Conservation (phyloP, 768 basidiomycete species). For the Mycena albidolilacea region DNA sequence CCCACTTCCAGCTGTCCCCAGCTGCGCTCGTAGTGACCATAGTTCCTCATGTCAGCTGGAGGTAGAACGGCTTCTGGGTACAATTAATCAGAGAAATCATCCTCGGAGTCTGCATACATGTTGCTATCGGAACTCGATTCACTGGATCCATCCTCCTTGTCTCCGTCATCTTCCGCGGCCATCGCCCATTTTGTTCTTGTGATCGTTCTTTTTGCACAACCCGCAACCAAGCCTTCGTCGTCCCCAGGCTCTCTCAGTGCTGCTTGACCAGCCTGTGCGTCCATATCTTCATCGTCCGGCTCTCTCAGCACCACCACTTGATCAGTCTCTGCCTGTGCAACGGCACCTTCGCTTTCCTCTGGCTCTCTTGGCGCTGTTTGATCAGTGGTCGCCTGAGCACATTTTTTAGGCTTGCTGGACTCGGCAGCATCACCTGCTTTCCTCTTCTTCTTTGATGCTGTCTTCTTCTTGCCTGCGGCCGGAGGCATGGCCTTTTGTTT, state of each 20-base stretch:
- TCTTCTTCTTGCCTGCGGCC: no score
- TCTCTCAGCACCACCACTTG: no score
- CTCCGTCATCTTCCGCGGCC: background rate
- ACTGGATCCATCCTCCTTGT: background rate
- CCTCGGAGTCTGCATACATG: background rate
- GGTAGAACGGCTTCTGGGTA: background rate
- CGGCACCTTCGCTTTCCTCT: no score
- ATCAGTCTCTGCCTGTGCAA: no score
- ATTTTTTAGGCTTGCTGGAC: background rate
- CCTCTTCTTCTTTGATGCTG: background rate
- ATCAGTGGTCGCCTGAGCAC: no score
- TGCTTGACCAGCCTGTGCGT: background rate
- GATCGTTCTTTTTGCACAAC: background rate
- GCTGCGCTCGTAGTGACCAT: background rate
- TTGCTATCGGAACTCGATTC: background rate
- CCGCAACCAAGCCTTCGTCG: background rate
- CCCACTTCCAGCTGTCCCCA: background rate
- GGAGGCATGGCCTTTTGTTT: background rate
- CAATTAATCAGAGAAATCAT: constrained; percentile 7
- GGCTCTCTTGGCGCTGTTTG: no score
- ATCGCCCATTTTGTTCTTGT: background rate
- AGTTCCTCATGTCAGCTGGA: no score
- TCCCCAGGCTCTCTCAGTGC: background rate
- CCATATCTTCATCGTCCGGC: background rate
- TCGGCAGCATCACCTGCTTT: background rate